Evolutionary conservation across 306 rosid genomes (phyloP), one percentile per base, ranked within the genome.

Genomic region (Vigna trinervia): DNA sequence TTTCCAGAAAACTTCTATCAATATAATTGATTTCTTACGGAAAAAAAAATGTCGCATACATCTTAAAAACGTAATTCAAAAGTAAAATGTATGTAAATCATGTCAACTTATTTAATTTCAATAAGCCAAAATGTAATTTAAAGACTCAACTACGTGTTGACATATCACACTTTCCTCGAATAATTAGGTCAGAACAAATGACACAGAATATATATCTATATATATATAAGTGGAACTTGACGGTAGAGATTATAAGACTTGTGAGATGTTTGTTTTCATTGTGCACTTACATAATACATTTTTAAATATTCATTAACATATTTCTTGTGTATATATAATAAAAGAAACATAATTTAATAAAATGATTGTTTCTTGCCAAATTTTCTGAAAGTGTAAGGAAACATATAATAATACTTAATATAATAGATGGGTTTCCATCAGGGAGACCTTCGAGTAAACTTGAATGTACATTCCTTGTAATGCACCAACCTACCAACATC

Each of bases 381-480:
- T 23, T 23, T 2, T 23, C 2, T 23, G 2, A 1, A 2, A 23
- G 28, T 23, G 28, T 23, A 23, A 23, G 28, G 28, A 23, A 23
- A 23, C 2, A 1, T 23, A 23, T 23, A 23, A 23, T 23, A 23
- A 23, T 23, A 23, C 28, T 23, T 23, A 23, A 23, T 23, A 23
- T 23, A 23, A 23, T 23, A 23, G 26, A 28, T 34, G 50, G 1
- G 12, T 15, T 54, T 19, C 61, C 32, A 54, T 66, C 76, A 74
- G 14, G 4, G 26, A 11, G 41, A 80, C 20, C 43, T 47, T 45
- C 58, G 1, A 4, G 63, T 54, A 22, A 75, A 70, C 78, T 36
- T 20, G 57, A 56, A 22, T 36, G 14, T 78, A 47, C 26, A 12
- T 81, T 81, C 84, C 56, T 22, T 9, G 80, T 5, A 58, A 59